Evolutionary conservation across 2,329 filamentous ascomycete genomes (phyloP).

Genomic region (Colletotrichum godetiae): DNA sequence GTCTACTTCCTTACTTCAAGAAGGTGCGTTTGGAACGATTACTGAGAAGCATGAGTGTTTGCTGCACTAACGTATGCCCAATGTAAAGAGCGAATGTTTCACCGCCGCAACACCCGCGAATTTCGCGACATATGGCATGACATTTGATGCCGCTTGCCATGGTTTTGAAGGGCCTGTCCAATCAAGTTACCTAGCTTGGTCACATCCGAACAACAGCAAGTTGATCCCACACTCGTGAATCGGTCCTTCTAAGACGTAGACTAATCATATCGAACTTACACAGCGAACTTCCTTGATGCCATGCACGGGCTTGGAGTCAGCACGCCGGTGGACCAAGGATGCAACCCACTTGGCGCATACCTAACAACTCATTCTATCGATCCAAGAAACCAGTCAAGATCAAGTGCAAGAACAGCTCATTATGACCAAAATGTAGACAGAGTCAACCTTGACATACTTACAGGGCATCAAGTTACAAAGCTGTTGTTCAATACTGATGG

Average conservation of each 20-base stretch:
- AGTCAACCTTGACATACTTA: slow-evolving; percentile 31
- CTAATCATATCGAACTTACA: too few species aligned
- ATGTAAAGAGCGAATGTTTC: slow-evolving; percentile 30
- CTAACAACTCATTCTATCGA: slow-evolving; percentile 19
- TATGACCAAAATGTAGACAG: not conserved
- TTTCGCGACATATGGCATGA: slow-evolving; percentile 33
- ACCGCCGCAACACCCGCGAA: slow-evolving; percentile 34
- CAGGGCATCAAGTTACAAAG: slow-evolving; percentile 35
- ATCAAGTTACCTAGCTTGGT: slow-evolving; percentile 28
- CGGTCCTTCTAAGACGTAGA: too few species aligned
- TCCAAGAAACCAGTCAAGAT: slow-evolving; percentile 16
- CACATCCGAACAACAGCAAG: slow-evolving; percentile 22
- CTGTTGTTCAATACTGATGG: slow-evolving; percentile 34
- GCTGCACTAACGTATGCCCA: not conserved
- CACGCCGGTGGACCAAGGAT: slow-evolving; percentile 10
- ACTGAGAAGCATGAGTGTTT: too few species aligned
- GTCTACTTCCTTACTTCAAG: slow-evolving; percentile 46
- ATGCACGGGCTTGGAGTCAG: slow-evolving; percentile 14
- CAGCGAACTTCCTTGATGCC: slow-evolving; percentile 12
- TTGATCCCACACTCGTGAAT: not conserved
- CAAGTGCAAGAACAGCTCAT: slow-evolving; percentile 19
- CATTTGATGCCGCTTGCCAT: slow-evolving; percentile 27
- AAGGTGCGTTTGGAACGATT: slow-evolving; percentile 37
- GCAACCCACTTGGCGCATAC: slow-evolving; percentile 14
- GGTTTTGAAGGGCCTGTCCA: slow-evolving; percentile 14